phyloP scores from a whole-genome alignment of 2,329 filamentous ascomycete genomes.

The Phyllosticta paracitricarpa region DNA sequence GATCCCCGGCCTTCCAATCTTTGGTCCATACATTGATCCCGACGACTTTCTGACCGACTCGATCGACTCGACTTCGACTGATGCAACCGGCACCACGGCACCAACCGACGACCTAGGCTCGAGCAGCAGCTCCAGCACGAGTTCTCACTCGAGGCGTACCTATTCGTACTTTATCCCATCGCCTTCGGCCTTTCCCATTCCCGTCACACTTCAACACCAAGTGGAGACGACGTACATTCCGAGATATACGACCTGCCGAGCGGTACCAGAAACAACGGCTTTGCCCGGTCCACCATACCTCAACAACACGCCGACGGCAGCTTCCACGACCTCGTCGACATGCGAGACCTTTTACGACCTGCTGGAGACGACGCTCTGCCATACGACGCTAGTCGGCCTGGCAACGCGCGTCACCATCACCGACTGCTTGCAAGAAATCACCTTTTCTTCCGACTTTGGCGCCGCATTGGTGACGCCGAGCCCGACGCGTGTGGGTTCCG shows the following conservation, averaged over 20 bases:
- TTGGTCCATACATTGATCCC: not conserved
- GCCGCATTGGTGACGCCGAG: conserved; percentile 30
- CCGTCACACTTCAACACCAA: conserved; percentile 34
- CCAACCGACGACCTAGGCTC: not conserved
- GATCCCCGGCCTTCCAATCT: not conserved
- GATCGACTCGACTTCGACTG: not conserved
- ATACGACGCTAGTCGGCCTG: conserved; percentile 33
- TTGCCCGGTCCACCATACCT: conserved; percentile 25
- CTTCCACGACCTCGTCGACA: conserved; percentile 16
- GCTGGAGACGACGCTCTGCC: conserved; percentile 33
- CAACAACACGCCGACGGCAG: conserved; percentile 25
- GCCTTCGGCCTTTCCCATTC: conserved; percentile 30
- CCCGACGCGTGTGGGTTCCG: conserved; percentile 15
- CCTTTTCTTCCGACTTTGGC: conserved; percentile 37
- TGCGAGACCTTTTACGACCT: conserved; percentile 34
- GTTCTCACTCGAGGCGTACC: not conserved
- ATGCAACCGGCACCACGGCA: not conserved
- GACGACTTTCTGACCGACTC: not conserved
- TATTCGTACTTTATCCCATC: conserved; percentile 3
- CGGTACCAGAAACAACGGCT: conserved; percentile 17
- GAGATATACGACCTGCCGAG: conserved; percentile 32
- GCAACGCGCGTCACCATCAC: conserved; percentile 32
- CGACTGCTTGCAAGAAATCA: conserved; percentile 34
- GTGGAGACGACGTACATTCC: conserved; percentile 34
- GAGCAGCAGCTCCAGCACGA: not conserved